Evolutionary conservation across 2,329 filamentous ascomycete species (phyloP), one percentile per base, ranked within the genome.

Genomic region (Venturia oleaginea): DNA sequence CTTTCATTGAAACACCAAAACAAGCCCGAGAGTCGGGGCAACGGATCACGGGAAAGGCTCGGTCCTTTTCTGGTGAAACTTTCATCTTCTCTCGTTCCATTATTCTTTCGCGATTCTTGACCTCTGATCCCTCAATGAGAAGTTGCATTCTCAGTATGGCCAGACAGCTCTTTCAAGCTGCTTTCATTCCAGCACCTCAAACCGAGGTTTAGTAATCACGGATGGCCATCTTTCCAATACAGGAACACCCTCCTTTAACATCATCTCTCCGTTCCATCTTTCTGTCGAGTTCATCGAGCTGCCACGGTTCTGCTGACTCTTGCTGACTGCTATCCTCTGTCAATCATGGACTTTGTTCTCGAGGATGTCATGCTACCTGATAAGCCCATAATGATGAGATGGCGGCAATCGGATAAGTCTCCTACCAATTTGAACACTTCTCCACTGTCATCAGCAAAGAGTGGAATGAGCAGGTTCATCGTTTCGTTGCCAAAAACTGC

Each of bases 321-420:
- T 34, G 51, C 51, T 51, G 43, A 15, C 10, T 15, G 27, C 24
- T 27, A 24, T 57, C 51, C 51, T 30, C 27, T 10, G 3, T 10
- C 51, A 8, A 57, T 34, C 51, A 57, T 57, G 51, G 51, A 57
- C 7, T 34, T 30, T 30, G 30, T 57, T 57, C 51, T 34, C 30
- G 51, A 57, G 19, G 30, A 57, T 57, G 51, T 57, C 19, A 57
- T 57, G 51, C 51, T 57, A 6, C 51, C 51, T 34, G 51, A 57
- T 34, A 57, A 57, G 19, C 51, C 51, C 27, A 57, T 57, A 32
- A 57, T 57, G 51, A n/a, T 57, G 19, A 34, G 51, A 57, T 57
- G 51, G 51, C 27, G 30, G n/a, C 51, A 57, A 57, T 10, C 51
- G 34, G 51, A n/a, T 17, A 34, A 34, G 5, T 19, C 17, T n/a